Percentiles rank a stretch among this genome's conserved stretches.
Evolutionary conservation across 495 filamentous ascomycete species (phyloP).

Genomic region (Podospora comata): DNA sequence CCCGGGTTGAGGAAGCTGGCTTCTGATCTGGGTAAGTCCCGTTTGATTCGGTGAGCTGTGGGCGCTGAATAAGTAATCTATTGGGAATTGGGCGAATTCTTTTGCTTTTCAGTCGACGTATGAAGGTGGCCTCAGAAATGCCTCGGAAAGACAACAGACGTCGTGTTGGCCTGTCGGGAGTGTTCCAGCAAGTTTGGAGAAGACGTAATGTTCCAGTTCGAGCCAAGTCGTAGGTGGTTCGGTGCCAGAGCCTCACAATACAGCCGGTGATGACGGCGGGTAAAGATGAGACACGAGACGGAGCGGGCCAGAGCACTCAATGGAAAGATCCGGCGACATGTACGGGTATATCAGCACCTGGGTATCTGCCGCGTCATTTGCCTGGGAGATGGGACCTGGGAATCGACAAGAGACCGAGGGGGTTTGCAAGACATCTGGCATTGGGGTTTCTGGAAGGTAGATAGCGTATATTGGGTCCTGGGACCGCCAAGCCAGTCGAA

Average conservation of each 20-base stretch:
- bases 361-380: constrained; percentile 17
- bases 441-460: constrained; percentile 10
- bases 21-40: constrained; percentile 2
- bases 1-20: constrained; percentile 4
- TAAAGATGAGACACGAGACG: constrained; percentile 21
- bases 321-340: constrained; percentile 20
- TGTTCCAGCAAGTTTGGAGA: background rate
- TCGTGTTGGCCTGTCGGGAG: background rate
- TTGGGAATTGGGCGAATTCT: background rate
- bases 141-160: background rate
- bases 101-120: background rate
- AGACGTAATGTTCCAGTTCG: constrained; percentile 9
- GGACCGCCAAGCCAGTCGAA: constrained; percentile 22
- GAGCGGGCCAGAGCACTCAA: constrained; percentile 8
- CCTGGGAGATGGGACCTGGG: constrained; percentile 8
- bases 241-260: constrained; percentile 27
- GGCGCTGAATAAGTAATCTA: background rate
- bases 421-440: constrained; percentile 11
- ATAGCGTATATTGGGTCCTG: constrained; percentile 18
- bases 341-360: constrained; percentile 24
- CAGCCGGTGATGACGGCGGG: constrained; percentile 22
- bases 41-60: background rate
- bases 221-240: constrained; percentile 12
- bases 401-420: constrained; percentile 10
- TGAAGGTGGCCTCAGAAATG: background rate